Conservation (phyloP, 2,329 filamentous ascomycete genomes). For the Phyllosticta citribraziliensis region DNA sequence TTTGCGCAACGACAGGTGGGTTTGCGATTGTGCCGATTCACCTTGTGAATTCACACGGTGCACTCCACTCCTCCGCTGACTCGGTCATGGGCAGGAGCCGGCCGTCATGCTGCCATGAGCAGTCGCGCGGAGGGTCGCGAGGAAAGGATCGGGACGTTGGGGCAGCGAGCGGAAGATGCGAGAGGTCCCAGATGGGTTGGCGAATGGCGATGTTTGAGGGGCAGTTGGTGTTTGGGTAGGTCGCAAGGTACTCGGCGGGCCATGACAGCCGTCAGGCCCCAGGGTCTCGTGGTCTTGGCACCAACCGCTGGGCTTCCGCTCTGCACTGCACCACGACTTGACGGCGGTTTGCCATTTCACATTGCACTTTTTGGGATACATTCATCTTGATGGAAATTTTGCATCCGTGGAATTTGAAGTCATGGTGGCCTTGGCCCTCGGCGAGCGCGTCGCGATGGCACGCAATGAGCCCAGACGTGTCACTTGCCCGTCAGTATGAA, state of each 20-base stretch:
- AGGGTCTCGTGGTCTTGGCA: slow-evolving; percentile 2
- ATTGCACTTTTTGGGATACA: background rate
- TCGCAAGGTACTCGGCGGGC: slow-evolving; percentile 7
- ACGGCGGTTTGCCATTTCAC: background rate
- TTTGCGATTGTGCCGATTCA: slow-evolving; percentile 1
- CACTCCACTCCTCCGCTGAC: slow-evolving; percentile 10
- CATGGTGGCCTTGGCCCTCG: background rate
- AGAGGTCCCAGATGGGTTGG: background rate
- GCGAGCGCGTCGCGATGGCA: background rate
- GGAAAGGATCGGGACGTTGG: background rate
- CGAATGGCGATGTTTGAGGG: background rate
- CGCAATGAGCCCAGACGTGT: no score
- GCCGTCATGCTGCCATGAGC: slow-evolving; percentile 7
- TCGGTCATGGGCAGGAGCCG: slow-evolving; percentile 10
- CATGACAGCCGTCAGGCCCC: slow-evolving; percentile 5
- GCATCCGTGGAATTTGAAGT: background rate
- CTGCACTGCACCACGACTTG: background rate
- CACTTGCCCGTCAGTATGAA: no score
- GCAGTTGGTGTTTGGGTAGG: background rate
- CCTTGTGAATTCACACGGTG: background rate
- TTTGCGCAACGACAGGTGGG: background rate
- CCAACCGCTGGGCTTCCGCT: background rate
- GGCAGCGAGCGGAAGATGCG: background rate
- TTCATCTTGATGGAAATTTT: background rate
- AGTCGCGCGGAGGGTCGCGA: slow-evolving; percentile 2